These are phyloP conservation scores for Leishmania martiniquensis DNA, from an alignment of 208 protist species.

Conservation along the genomic window DNA sequence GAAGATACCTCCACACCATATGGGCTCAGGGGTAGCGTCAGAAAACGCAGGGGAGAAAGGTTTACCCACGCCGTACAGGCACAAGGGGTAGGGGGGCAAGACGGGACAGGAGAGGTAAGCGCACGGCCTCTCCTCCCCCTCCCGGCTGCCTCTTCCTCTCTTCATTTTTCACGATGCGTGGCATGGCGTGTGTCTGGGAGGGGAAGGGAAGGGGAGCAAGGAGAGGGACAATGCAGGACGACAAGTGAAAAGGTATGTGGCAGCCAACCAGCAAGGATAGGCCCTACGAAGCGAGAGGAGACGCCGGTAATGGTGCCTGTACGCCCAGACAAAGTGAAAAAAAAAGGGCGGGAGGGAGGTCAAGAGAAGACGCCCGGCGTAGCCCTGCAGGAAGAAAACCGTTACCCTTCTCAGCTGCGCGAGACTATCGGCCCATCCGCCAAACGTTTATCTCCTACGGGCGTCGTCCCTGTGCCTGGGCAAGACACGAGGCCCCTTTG, in stretches of 20 bases:
- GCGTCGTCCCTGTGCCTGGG: too few relatives aligned
- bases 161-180: background rate
- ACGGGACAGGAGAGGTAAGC: background rate
- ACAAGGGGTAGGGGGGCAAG: background rate
- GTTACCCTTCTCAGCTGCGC: background rate
- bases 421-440: background rate
- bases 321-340: background rate
- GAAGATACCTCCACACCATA: background rate
- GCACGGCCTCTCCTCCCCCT: background rate
- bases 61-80: background rate
- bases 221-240: background rate
- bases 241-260: background rate
- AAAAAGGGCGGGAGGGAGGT: background rate
- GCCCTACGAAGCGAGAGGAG: background rate
- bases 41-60: background rate
- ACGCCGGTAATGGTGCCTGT: background rate
- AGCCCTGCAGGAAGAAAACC: background rate
- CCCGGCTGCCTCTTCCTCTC: background rate
- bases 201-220: background rate
- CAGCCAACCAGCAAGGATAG: background rate
- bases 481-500: too few relatives aligned
- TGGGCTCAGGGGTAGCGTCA: background rate
- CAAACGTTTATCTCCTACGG: background rate
- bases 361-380: too few relatives aligned
- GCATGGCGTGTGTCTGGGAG: background rate